phyloP scores from a whole-genome alignment of 768 basidiomycete species.

The Leccinellum rugosiceps region DNA sequence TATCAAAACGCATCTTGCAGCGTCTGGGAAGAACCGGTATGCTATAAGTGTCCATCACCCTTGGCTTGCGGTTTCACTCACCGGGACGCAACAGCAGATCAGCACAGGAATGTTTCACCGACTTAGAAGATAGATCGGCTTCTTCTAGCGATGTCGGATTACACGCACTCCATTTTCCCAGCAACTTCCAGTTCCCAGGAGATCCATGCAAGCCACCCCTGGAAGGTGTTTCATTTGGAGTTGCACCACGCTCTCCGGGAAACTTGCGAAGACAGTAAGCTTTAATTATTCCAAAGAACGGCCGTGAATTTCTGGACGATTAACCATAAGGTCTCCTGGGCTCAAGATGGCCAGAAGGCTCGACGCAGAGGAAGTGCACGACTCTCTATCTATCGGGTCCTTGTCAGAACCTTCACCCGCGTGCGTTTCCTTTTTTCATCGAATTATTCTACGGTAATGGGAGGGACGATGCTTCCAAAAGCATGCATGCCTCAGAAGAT shows the following conservation, averaged over 20 bases:
- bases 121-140: neutral
- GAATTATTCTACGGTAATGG: neutral
- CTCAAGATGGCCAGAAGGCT: neutral
- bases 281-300: neutral
- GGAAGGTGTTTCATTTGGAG: neutral
- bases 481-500: neutral
- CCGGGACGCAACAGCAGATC: slow-evolving; percentile 1
- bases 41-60: neutral
- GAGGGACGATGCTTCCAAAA: neutral
- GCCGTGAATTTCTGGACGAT: neutral
- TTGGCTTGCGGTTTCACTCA: slow-evolving; percentile 6
- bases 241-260: neutral
- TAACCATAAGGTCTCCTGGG: slow-evolving; percentile 3
- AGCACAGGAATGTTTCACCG: neutral
- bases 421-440: slow-evolving; percentile 14
- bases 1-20: slow-evolving; percentile 31
- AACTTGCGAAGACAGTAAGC: slow-evolving; percentile 10
- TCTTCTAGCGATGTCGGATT: neutral
- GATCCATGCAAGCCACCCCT: neutral
- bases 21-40: slow-evolving; percentile 15
- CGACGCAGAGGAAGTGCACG: neutral
- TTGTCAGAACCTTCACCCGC: neutral
- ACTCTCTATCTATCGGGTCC: neutral
- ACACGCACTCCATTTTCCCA: neutral
- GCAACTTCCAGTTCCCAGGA: neutral